Evolutionary conservation across 768 basidiomycete genomes (phyloP), one percentile per base, ranked within the genome.

Genomic region (Tylopilus sp.): DNA sequence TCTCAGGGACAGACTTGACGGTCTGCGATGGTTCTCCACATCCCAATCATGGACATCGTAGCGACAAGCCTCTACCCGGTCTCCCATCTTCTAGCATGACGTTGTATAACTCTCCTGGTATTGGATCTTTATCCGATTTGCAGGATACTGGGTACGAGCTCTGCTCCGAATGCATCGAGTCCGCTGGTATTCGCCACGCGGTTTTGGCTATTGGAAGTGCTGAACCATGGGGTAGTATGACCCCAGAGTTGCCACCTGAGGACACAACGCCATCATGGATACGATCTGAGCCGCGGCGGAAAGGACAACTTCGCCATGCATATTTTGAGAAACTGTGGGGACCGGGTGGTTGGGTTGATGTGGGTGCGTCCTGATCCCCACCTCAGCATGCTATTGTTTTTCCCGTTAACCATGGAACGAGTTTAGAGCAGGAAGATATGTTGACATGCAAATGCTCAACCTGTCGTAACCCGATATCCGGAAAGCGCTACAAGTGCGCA

Each of bases 291-390:
- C 87, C 88, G 1, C 81, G 79, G 44, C 73, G 72, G 58, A 91
- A 89, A 66, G 89, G 89, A 13, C 79, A 87, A 53, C 67, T 86
- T 43, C 79, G 94, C 11, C 94, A 98, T 65, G 86, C 89, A 1
- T 98, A 88, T 64, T 69, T 81, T 40, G 94, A 95, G 70, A 89
- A 89, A 67, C 77, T 88, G 3, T 97, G 94, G 95, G 84, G 84
- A 1, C 79, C 78, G 28, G 71, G 73, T 38, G 88, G 90, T 1
- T 97, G 95, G 95, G 83, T 83, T 51, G 89, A 93, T 63, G 84
- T 97, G 47, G 90, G 93, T 93, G 63, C 55, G 87, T 78, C 40
- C 35, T 41, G 31, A 40, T 28, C 12, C 38, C 31, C 17, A 15
- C 28, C 18, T 21, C 6, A 21, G 11, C 26, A 28, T 10, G 26